Evolutionary conservation across 768 basidiomycete species (phyloP).

Genomic region (Podaxis sp.): DNA sequence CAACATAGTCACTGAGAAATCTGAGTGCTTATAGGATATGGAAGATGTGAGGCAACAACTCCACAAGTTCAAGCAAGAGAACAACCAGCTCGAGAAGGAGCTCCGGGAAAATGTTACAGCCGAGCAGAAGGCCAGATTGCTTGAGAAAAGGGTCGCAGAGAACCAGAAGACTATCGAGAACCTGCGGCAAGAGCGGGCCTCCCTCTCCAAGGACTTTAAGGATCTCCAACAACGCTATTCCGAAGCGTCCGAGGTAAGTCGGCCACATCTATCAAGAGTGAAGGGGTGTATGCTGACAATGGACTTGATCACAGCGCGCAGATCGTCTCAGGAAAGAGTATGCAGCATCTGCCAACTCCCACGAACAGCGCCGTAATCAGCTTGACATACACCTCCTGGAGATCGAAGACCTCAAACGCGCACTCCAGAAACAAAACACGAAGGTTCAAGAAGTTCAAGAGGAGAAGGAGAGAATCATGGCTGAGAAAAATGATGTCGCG

Average conservation of each 20-base stretch:
- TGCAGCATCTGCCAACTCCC: conserved; percentile 58
- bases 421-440: conserved; percentile 57
- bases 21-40: conserved; percentile 58
- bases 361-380: conserved; percentile 71
- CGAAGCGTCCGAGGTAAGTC: conserved; percentile 64
- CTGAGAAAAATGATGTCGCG: conserved; percentile 66
- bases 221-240: conserved; percentile 67
- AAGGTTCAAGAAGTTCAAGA: conserved; percentile 64
- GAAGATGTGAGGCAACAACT: conserved; percentile 71
- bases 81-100: conserved; percentile 70
- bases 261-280: neutral
- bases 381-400: conserved; percentile 72
- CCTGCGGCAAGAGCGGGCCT: conserved; percentile 73
- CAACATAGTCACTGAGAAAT: neutral
- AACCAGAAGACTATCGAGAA: conserved; percentile 72
- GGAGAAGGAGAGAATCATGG: conserved; percentile 60
- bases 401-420: conserved; percentile 73
- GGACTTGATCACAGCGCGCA: conserved; percentile 40
- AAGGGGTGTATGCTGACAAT: neutral
- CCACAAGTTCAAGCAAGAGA: conserved; percentile 70
- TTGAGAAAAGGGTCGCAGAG: conserved; percentile 67
- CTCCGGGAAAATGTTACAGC: conserved; percentile 69
- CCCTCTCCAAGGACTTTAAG: conserved; percentile 70
- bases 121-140: conserved; percentile 71
- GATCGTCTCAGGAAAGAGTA: conserved; percentile 62